A percentile compares a stretch with the other conserved stretches of the same genome.
Conservation (phyloP, 75 land plant species). For the Pinus taeda region DNA sequence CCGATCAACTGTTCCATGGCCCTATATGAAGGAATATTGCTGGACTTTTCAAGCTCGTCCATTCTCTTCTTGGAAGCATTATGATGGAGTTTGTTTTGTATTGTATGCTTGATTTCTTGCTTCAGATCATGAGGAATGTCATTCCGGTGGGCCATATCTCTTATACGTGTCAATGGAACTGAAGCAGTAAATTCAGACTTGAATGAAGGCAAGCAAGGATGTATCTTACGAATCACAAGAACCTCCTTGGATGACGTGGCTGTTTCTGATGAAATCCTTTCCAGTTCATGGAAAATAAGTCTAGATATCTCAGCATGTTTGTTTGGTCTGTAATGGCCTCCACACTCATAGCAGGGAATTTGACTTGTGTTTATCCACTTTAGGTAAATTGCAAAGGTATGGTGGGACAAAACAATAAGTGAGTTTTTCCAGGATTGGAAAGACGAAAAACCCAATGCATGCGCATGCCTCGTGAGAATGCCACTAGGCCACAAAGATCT, state of each 20-base stretch:
- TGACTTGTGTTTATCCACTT: constrained; percentile 99
- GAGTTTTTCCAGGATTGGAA: no score
- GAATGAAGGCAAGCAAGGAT: constrained; percentile 94
- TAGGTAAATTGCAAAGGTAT: no score
- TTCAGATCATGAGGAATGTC: no score
- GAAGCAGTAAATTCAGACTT: constrained; percentile 98
- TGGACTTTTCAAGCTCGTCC: constrained; percentile 39
- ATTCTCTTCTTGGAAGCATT: constrained; percentile 24
- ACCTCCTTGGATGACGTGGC: constrained; percentile 52
- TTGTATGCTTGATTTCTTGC: no score
- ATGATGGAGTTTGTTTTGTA: no score
- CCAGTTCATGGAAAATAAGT: constrained; percentile 82
- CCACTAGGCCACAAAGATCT: no score
- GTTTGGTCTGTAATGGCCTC: constrained; percentile 95
- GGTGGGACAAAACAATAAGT: no score
- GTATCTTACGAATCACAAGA: constrained; percentile 82
- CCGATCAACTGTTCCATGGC: constrained; percentile 34
- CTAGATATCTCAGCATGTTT: constrained; percentile 93
- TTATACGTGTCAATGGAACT: constrained; percentile 91
- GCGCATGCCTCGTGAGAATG: no score
- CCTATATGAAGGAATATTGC: constrained; percentile 9
- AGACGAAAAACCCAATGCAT: no score
- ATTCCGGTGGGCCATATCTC: constrained; percentile 20
- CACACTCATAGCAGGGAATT: constrained; percentile 94
- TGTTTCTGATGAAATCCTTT: constrained; percentile 45